These are phyloP conservation scores for Russula virescens DNA, from an alignment of 768 basidiomycete species.

Conservation along the genomic window DNA sequence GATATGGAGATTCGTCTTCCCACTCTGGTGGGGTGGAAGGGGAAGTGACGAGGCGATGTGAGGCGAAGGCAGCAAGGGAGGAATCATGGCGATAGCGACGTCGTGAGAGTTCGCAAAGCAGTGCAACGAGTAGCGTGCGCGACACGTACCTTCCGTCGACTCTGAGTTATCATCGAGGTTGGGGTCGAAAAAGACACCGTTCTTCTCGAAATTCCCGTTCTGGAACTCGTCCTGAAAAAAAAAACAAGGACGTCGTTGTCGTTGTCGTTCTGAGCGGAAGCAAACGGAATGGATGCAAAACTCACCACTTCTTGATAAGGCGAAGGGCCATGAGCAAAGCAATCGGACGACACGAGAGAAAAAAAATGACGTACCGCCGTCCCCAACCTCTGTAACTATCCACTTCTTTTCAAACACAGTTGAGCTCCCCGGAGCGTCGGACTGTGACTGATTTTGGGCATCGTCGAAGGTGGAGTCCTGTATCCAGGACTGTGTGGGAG, in stretches of 20 bases:
- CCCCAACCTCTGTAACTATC: conserved; percentile 18
- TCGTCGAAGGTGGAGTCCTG: not conserved
- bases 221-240: conserved; percentile 5
- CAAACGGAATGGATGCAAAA: not conserved
- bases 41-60: no score
- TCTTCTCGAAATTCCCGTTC: conserved; percentile 8
- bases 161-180: conserved; percentile 21
- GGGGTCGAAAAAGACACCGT: conserved; percentile 21
- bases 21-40: conserved; percentile 10
- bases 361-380: not conserved
- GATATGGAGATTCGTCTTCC: conserved; percentile 79
- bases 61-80: no score
- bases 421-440: not conserved
- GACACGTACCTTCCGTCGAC: conserved; percentile 18
- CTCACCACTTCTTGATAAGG: conserved; percentile 21
- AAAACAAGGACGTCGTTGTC: no score
- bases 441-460: not conserved
- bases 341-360: no score
- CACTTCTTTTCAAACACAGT: conserved; percentile 21
- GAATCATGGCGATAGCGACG: not conserved
- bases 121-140: not conserved
- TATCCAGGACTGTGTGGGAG: not conserved
- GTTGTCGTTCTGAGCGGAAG: not conserved
- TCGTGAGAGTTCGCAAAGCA: not conserved
- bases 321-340: not conserved